Base-by-base conservation (phyloP, 148 eudicot genomes). In the Spergularia marina region DNA sequence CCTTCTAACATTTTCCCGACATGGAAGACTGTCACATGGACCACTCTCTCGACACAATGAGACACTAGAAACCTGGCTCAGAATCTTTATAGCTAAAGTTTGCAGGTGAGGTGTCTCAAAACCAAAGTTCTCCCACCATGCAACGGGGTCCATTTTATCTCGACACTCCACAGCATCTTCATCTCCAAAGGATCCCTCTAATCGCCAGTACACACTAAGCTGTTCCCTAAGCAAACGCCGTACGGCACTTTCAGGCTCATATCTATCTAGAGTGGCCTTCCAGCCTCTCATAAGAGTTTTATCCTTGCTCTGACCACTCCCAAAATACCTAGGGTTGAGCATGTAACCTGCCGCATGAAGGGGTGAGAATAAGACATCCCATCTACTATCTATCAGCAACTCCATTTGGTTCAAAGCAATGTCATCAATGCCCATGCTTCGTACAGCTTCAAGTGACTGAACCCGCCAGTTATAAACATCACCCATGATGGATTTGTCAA, bases 101-200 rank as follows among this genome's bases (percentile, higher is more conserved):
- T 86, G 89, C 30, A 86, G 70, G 16, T 84, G 76, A 5, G 86
- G 85, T 47, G 82, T 77, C 78, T 82, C 89, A 70, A 82, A 86
- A 23, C 85, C 87, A 53, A 86, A 86, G 65, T 84, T 84, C 73
- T 83, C 89, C 89, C 86, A 86, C 89, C 86, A 86, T 15, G 86
- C 79, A 57, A 86, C 85, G 8, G 82, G 87, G 58, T 86, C 85
- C 89, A 86, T 86, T 63, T 86, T 86, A 77, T 86, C 86, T 73
- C 89, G 75, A 77, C 83, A 84, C 18, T 84, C 83, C 51, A 84
- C 74, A 14, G 86, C 89, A 59, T 86, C 89, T 79, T 79, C 89
- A 74, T 86, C 89, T 41, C 82, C 89, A 21, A 86, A 74, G 0
- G 86, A 84, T n/a, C 89, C 85, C 52, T 82, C 80, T 39, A 60